phyloP scores from a whole-genome alignment of 805 yeast species.

The Yarrowia hollandica region DNA sequence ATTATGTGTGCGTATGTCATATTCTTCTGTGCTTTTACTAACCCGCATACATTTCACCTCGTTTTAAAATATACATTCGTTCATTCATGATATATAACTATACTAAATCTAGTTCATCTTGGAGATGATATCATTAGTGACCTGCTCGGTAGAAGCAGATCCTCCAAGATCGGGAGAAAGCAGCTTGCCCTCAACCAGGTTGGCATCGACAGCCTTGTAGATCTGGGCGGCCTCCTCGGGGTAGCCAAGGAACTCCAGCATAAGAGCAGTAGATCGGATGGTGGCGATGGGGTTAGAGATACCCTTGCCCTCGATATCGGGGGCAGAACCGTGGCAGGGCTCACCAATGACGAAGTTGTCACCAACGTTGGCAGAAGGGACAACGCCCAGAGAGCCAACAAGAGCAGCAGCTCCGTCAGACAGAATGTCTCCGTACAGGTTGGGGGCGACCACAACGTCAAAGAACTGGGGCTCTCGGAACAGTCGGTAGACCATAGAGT shows the following conservation, averaged over 20 bases:
- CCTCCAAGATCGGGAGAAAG: constrained; percentile 98
- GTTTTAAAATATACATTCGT: not conserved
- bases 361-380: constrained; percentile 97
- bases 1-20: too few relatives aligned
- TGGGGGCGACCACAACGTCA: constrained; percentile 98
- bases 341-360: constrained; percentile 96
- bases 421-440: constrained; percentile 97
- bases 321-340: constrained; percentile 99
- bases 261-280: constrained; percentile 93
- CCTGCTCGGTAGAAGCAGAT: constrained; percentile 79
- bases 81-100: not conserved
- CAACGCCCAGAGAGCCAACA: constrained; percentile 96
- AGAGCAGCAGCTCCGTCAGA: constrained; percentile 93
- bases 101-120: constrained; percentile 1
- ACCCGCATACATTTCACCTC: too few relatives aligned
- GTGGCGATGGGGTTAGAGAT: constrained; percentile 94
- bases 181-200: constrained; percentile 72
- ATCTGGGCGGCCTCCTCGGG: constrained; percentile 87
- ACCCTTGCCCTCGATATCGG: constrained; percentile 95
- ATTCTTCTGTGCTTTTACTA: not conserved
- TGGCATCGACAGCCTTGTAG: constrained; percentile 91
- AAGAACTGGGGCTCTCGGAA: constrained; percentile 97
- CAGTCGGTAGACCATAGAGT: constrained; percentile 98
- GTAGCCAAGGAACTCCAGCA: constrained; percentile 96
- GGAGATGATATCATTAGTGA: constrained; percentile 74